Base-by-base conservation (phyloP, 1,284 basidiomycete genomes). In the Peniophora sp. region DNA sequence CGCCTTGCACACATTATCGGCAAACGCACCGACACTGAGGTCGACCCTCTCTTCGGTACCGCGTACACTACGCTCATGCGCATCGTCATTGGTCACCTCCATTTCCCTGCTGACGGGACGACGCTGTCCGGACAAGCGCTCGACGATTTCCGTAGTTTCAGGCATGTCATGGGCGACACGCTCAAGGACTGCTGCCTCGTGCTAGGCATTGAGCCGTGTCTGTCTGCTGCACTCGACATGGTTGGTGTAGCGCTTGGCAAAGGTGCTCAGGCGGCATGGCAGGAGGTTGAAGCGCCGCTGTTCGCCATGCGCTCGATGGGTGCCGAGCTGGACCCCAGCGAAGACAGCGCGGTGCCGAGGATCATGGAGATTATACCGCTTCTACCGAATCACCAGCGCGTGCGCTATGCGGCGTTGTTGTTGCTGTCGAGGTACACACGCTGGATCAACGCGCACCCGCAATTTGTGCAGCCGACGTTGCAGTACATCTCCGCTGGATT, bases 271-370 rank as follows among this genome's bases (percentile, higher is more conserved):
- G 67, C 68, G 2, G 66, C 85, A 22, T 99, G 97, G 97, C 97
- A 99, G 68, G 92, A 93, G 62, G 87, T 99, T 49, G 97, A 99
- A 66, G 97, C 97, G 1, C 97, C 97, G 1, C 70, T 99, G 38
- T 99, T 99, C 70, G 93, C 95, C 12, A 89, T 99, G 87, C 81
- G 97, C 48, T 94, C 95, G 3, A 99, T 99, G 93, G 97, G 97
- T 19, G 94, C 93, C 6, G 87, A 97, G 66, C 81, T 98, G 19
- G 89, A 97, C 61, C 74, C 83, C 8, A 72, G 78, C 38, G 95
- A 99, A 63, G 81, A 92, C 53, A 79, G 81, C 53, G 85, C 92
- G 41, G 84, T 98, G 20, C 94, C 95, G 1, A 90, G 92, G 65
- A 96, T 99, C 62, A 92, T 99, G 83, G 90, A 94, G 59, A 77